phyloP scores from a whole-genome alignment of 306 rosid genomes.

The Trifolium repens region DNA sequence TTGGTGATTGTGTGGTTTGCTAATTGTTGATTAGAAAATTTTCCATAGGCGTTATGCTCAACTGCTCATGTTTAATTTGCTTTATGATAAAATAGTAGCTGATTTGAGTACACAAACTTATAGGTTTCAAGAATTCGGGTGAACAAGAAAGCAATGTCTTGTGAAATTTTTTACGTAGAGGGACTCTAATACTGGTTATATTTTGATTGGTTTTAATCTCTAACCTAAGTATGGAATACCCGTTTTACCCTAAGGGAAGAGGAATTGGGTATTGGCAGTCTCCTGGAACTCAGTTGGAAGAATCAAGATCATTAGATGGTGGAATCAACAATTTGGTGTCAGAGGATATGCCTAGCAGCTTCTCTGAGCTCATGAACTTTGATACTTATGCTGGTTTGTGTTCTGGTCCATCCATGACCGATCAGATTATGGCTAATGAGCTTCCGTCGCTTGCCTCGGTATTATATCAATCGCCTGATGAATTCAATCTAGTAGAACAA shows the following conservation, averaged over 20 bases:
- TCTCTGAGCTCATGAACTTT: slow-evolving; percentile 67
- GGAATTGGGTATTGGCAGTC: slow-evolving; percentile 56
- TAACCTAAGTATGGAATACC: slow-evolving; percentile 58
- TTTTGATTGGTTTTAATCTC: slow-evolving; percentile 23
- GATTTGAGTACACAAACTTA: slow-evolving; percentile 26
- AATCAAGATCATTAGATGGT: slow-evolving; percentile 47
- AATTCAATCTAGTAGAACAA: slow-evolving; percentile 48
- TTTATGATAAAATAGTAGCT: slow-evolving; percentile 25
- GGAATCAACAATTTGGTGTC: slow-evolving; percentile 48
- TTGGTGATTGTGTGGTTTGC: background rate
- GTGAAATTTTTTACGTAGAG: slow-evolving; percentile 15
- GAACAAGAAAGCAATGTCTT: slow-evolving; percentile 24
- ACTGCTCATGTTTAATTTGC: slow-evolving; percentile 31
- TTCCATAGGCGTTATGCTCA: slow-evolving; percentile 3
- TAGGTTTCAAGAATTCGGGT: slow-evolving; percentile 26
- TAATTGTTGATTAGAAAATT: slow-evolving; percentile 14
- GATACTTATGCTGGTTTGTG: slow-evolving; percentile 68
- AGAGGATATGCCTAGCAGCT: slow-evolving; percentile 58
- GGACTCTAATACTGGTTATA: slow-evolving; percentile 29
- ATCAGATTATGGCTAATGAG: slow-evolving; percentile 56
- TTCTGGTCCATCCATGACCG: slow-evolving; percentile 54
- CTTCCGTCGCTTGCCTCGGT: slow-evolving; percentile 48
- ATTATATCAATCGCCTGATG: slow-evolving; percentile 49
- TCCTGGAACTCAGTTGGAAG: slow-evolving; percentile 55
- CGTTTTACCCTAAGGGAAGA: slow-evolving; percentile 49